Evolutionary conservation across 1,284 basidiomycete species (phyloP), one percentile per base, ranked within the genome.

Genomic region (Rhodotorula sp.): DNA sequence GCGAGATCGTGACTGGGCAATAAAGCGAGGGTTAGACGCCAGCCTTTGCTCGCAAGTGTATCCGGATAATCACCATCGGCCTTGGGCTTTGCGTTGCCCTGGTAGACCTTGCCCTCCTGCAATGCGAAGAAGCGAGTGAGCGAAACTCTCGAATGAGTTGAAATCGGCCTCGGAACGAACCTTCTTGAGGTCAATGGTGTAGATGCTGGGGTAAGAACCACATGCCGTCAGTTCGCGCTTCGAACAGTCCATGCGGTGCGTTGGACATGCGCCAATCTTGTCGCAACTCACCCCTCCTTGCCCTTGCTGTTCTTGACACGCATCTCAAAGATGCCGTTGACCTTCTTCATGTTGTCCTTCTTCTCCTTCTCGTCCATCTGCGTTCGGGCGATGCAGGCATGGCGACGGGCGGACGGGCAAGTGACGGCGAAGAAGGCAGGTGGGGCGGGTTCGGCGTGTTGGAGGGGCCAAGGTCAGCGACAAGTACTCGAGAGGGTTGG

Each of bases 111-210:
- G 36, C 90, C 91, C 47, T 87, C 85, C 76, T 78, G 34, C 55
- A 2, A 3, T 4, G 17, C 22, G 2, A 29, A 22, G 24, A 34
- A 44, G 32, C 7, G 30, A 11, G 29, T 49, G 24, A 56, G 47
- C n/a, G n/a, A 9, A 22, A 24, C 57, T 49, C 29, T 24, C 51
- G n/a, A 27, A n/a, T 15, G 11, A 8, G 34, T 19, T 1, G 22
- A 52, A n/a, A 2, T 32, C 2, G 46, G n/a, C 2, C 1, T 2
- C 1, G 10, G 17, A 44, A 70, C 77, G 70, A 72, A 81, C 80
- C 83, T 93, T 90, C 86, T 99, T 99, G 79, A 97, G 80, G 84
- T 98, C 95, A 76, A 98, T 75, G 7, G 74, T 75, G 65, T 66
- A 75, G 30, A 66, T 47, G 39, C 39, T 44, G 39, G 13, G 7